Evolutionary conservation across 768 basidiomycete genomes (phyloP), one percentile per base, ranked within the genome.

Genomic region (Lentinula edodes): DNA sequence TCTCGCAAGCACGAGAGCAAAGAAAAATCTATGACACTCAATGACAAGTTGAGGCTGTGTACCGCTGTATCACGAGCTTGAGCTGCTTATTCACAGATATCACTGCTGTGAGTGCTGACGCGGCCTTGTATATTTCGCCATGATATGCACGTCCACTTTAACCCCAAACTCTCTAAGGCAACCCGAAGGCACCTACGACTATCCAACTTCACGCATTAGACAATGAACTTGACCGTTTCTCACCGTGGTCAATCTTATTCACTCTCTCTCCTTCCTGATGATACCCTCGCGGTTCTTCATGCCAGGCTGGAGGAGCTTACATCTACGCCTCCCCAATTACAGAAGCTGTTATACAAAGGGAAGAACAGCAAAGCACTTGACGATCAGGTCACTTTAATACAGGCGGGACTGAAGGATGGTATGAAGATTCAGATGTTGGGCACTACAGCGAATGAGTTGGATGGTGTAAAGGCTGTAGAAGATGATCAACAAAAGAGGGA

Each of bases 261-360:
- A 1, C 64, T 90, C n/a, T 77, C 80, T 0, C 66, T 88, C 0
- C 73, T 74, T n/a, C 71, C 79, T 0, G 76, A 84, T 45, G 75
- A 74, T 52, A 80, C 88, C 2, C 67, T 92, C n/a, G 70, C 74
- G 1, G 68, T 67, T 9, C 74, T 93, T 2, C 80, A 85, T 58
- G 65, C 74, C 1, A 77, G 69, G 35, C 68, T 91, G 4, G 83
- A 87, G 68, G 80, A 85, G 64, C 77, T 90, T 34, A 91, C 89
- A 1, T 76, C 78, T 28, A 86, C 91, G 10, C 88, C 89, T 0
- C 78, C 83, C 3, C 69, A 78, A 3, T 73, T 86, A 43, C 90
- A 92, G 75, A 93, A 92, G 67, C 75, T 91, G 45, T 70, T 91
- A 8, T 88, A 81, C 74, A 89, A 85, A 68, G 88, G 90, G 38